Base-by-base conservation (phyloP, 345 rosid species). In the Aegle marmelos region DNA sequence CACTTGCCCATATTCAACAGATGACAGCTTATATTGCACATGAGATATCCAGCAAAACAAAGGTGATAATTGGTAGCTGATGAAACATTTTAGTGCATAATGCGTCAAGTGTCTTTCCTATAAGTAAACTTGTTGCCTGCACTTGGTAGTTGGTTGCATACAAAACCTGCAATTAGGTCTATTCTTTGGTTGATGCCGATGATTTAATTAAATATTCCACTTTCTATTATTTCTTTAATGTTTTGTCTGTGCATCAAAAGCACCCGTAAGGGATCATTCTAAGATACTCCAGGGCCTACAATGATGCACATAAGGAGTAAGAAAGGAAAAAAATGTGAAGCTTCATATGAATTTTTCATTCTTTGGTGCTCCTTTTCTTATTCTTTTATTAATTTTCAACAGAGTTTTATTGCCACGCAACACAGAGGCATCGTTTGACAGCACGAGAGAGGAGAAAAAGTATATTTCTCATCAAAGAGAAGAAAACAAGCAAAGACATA, bases 221-320 rank as follows among this genome's bases (percentile, higher is more conserved):
- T 80, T 78, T 70, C 77, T 60, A 63, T 64, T 36, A 21, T 41
- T 62, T 53, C 22, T 16, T 53, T 28, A 56, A 33, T 61, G 31
- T 36, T 37, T 37, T 39, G 58, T 16, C 56, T 17, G 25, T 14
- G 58, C 19, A 78, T 60, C 48, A 57, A 79, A 70, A 63, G 73
- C 70, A 76, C 50, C 80, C 64, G 68, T 57, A 58, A 65, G 68
- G 65, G n/a, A 27, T 81, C 36, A 30, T 84, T 75, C 72, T 62
- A 1, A 39, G 66, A 39, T 72, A 41, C 74, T 57, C 71, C 13
- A 66, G 65, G 80, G 60, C 71, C 78, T 60, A 65, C 70, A 63
- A 71, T 50, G 82, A 77, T 59, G 72, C 62, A 72, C 66, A 54
- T 21, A n/a, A 4, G n/a, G n/a, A 74, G n/a, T n/a, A 22, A 39